Percentiles rank a stretch among this genome's conserved stretches.
These are phyloP conservation scores for Thielaviopsis euricoi DNA, from an alignment of 2,329 filamentous ascomycete genomes.

Conservation along the genomic window DNA sequence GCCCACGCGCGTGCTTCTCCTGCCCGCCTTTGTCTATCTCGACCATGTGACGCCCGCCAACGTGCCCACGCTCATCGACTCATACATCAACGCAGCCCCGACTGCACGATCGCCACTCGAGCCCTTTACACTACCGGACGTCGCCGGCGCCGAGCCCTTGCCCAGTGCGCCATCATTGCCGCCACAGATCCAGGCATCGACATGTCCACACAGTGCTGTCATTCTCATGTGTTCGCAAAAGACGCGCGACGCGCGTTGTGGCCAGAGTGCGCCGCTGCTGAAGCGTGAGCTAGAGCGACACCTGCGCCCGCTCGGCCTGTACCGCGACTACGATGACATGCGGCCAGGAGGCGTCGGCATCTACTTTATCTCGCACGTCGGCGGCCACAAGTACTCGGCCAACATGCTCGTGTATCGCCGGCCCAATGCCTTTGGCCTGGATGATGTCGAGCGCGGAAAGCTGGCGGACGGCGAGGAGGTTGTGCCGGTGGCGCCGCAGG, in stretches of 20 bases:
- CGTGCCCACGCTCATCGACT: conserved; percentile 53
- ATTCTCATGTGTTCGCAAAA: conserved; percentile 89
- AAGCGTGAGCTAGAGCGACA: conserved; percentile 79
- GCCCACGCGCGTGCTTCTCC: conserved; percentile 65
- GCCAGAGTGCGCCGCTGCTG: conserved; percentile 82
- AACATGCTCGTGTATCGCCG: conserved; percentile 85
- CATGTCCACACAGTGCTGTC: conserved; percentile 68
- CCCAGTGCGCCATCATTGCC: neutral
- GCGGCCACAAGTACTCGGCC: conserved; percentile 89
- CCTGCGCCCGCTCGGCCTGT: conserved; percentile 66
- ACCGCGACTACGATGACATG: conserved; percentile 75
- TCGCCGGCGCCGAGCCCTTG: conserved; percentile 17
- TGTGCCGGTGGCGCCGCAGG: conserved; percentile 16
- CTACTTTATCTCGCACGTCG: conserved; percentile 92
- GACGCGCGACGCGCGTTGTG: conserved; percentile 88
- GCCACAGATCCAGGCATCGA: conserved; percentile 20
- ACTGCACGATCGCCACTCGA: conserved; percentile 54
- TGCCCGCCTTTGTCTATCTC: conserved; percentile 70
- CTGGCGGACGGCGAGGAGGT: conserved; percentile 18
- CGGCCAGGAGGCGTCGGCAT: conserved; percentile 84
- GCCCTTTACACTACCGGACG: conserved; percentile 21
- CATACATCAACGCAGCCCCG: conserved; percentile 53
- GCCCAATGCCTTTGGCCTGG: conserved; percentile 38
- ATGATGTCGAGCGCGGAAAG: conserved; percentile 17
- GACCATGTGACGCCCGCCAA: conserved; percentile 67